These are phyloP conservation scores for Golovinomyces cichoracearum DNA, from an alignment of 2,329 filamentous ascomycete species.

Conservation along the genomic window DNA sequence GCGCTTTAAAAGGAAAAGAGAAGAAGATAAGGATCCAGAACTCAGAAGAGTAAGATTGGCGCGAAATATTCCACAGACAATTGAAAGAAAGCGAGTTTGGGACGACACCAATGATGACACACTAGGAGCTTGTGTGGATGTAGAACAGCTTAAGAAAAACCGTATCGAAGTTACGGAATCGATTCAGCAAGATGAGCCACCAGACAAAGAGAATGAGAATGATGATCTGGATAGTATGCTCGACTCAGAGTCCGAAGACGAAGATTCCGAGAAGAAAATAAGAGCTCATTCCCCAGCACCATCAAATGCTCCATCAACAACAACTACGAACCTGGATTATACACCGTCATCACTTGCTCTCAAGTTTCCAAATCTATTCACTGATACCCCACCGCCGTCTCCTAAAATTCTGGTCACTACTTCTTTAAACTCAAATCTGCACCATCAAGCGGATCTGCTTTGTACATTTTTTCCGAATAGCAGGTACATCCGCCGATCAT, in stretches of 20 bases:
- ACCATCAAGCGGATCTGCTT: conserved; percentile 55
- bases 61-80: conserved; percentile 52
- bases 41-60: conserved; percentile 47
- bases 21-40: conserved; percentile 61
- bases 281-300: conserved; percentile 21
- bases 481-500: conserved; percentile 64
- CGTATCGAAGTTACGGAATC: conserved; percentile 25
- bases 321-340: conserved; percentile 36
- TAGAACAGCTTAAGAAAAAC: conserved; percentile 31
- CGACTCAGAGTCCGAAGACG: conserved; percentile 26
- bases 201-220: conserved; percentile 20
- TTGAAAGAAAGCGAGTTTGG: conserved; percentile 77
- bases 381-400: conserved; percentile 27
- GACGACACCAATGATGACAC: conserved; percentile 45
- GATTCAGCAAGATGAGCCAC: conserved; percentile 19
- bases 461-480: conserved; percentile 54
- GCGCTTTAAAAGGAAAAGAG: conserved; percentile 53
- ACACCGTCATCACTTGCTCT: conserved; percentile 32
- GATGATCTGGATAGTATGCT: conserved; percentile 75
- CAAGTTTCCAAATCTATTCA: conserved; percentile 37
- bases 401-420: conserved; percentile 89
- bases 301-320: conserved; percentile 25
- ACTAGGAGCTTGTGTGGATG: conserved; percentile 26
- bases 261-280: conserved; percentile 20
- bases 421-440: conserved; percentile 64